Evolutionary conservation across 139 green algal species (phyloP).

Genomic region (Chlorella sp.): DNA sequence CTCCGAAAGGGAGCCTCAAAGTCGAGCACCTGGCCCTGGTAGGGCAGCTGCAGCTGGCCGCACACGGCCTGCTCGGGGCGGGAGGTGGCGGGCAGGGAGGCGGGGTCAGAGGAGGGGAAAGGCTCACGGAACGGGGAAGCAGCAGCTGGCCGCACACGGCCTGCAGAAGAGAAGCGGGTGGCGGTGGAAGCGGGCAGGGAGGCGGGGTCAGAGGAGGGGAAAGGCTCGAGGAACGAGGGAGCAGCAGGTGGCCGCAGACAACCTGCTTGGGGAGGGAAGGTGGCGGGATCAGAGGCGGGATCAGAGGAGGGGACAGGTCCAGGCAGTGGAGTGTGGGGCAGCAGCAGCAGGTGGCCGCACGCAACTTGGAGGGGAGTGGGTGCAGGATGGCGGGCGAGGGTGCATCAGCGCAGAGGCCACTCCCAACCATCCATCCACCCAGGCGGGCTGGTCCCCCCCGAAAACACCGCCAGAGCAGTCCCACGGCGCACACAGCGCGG

Average conservation of each 20-base stretch:
- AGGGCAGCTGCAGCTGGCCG: constrained; percentile 59
- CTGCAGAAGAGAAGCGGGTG: no score
- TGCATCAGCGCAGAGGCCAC: no score
- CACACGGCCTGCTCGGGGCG: constrained; percentile 28
- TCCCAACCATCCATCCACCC: neutral
- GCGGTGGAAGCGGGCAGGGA: neutral
- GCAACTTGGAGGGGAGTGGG: no score
- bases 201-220: neutral
- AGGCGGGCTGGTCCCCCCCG: neutral
- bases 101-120: neutral
- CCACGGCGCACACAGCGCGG: neutral
- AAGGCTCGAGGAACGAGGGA: neutral
- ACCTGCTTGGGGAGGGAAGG: no score
- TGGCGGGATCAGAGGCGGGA: neutral
- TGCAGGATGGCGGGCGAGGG: no score
- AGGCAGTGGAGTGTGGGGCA: neutral
- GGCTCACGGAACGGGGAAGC: neutral
- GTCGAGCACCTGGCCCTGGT: constrained; percentile 87
- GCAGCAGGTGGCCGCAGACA: neutral
- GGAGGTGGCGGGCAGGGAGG: neutral
- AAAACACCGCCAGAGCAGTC: neutral
- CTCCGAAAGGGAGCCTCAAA: constrained; percentile 87
- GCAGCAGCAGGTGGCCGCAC: neutral
- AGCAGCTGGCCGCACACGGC: neutral
- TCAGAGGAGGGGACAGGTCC: no score